Conservation (phyloP, 169 alveolate genomes). For the Blepharisma undulans region DNA sequence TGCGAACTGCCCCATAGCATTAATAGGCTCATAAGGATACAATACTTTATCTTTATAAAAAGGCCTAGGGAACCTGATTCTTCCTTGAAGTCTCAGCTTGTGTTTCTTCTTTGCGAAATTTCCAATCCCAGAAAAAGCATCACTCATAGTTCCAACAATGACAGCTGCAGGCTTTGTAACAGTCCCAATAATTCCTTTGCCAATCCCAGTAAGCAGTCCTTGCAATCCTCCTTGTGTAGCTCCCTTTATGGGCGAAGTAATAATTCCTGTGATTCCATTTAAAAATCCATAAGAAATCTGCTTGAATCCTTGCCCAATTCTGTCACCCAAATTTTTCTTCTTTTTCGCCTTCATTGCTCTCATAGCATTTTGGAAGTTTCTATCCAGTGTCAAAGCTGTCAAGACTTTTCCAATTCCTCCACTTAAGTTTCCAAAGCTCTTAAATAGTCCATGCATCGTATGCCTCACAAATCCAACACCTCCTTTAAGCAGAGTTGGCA, state of each 20-base stretch:
- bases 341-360: neutral
- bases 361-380: neutral
- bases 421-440: conserved; percentile 25
- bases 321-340: neutral
- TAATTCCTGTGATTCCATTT: conserved; percentile 21
- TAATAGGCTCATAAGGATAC: conserved; percentile 11
- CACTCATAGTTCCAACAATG: conserved; percentile 3
- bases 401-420: conserved; percentile 21
- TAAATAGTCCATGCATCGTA: conserved; percentile 29
- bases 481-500: neutral
- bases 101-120: neutral
- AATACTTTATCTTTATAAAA: conserved; percentile 11
- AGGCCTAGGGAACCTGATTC: conserved; percentile 27
- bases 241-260: conserved; percentile 16
- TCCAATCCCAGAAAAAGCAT: conserved; percentile 11
- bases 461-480: conserved; percentile 26
- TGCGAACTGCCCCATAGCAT: neutral
- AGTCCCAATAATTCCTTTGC: conserved; percentile 42
- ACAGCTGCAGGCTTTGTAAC: conserved; percentile 41
- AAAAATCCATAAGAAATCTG: conserved; percentile 27
- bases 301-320: neutral
- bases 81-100: neutral
- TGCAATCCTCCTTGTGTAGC: neutral
- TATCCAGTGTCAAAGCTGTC: conserved; percentile 26
- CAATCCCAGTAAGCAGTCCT: conserved; percentile 32